These are phyloP conservation scores for Phaeotremella skinneri DNA, from an alignment of 768 basidiomycete genomes.

Conservation along the genomic window DNA sequence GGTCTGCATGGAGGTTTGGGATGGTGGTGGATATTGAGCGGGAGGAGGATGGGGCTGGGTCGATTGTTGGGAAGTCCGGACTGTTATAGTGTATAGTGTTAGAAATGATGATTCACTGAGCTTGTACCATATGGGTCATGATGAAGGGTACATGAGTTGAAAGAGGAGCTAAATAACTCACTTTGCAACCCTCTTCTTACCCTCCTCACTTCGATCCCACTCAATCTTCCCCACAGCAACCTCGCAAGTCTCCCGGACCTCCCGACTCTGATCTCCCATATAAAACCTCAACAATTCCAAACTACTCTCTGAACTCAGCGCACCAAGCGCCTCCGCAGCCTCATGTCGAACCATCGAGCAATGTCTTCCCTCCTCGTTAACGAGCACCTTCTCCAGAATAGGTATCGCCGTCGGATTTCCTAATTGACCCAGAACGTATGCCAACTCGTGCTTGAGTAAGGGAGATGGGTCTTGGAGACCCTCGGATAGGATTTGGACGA, in stretches of 20 bases:
- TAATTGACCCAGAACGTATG: slow-evolving; percentile 95
- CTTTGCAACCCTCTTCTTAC: slow-evolving; percentile 45
- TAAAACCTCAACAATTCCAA: slow-evolving; percentile 70
- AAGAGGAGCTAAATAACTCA: slow-evolving; percentile 25
- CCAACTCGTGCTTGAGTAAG: slow-evolving; percentile 91
- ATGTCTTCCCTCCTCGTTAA: slow-evolving; percentile 63
- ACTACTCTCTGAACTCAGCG: slow-evolving; percentile 70
- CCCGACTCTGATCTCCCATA: slow-evolving; percentile 66
- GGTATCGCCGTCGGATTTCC: slow-evolving; percentile 70
- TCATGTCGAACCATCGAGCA: slow-evolving; percentile 95
- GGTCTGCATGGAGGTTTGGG: slow-evolving; percentile 59
- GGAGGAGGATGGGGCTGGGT: slow-evolving; percentile 51
- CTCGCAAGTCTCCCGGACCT: slow-evolving; percentile 92
- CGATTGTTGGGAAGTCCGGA: slow-evolving; percentile 51
- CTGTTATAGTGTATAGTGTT: slow-evolving; percentile 18
- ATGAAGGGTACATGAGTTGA: background rate
- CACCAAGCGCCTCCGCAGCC: slow-evolving; percentile 99
- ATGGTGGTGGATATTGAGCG: slow-evolving; percentile 52
- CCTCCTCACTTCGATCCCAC: slow-evolving; percentile 64
- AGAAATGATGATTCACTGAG: background rate
- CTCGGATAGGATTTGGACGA: slow-evolving; percentile 79
- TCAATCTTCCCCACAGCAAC: slow-evolving; percentile 93
- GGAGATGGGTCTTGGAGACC: slow-evolving; percentile 89
- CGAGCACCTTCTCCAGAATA: slow-evolving; percentile 71
- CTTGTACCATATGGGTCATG: no score